Percentiles rank a stretch among this genome's conserved stretches.
These are phyloP conservation scores for Phytopythium chamaehyphon DNA, from an alignment of 352 stramenopile genomes.

Conservation along the genomic window DNA sequence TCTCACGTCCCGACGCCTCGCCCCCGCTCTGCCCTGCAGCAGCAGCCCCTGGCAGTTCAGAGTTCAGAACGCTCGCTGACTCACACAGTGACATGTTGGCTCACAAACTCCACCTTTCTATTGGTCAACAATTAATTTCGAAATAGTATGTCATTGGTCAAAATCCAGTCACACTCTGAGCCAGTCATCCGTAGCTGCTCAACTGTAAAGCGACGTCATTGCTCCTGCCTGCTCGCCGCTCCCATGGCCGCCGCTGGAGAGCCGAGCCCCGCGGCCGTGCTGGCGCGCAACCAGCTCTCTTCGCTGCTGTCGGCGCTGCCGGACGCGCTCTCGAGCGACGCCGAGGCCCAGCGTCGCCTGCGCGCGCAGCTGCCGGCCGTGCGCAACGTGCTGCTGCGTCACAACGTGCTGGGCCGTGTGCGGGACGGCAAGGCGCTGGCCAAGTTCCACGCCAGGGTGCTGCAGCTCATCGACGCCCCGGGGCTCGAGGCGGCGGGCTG, in stretches of 20 bases:
- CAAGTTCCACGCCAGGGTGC: conserved; percentile 67
- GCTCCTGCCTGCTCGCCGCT: not conserved
- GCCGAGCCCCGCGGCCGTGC: conserved; percentile 17
- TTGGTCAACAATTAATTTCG: no score
- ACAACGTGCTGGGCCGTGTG: conserved; percentile 75
- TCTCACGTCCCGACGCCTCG: no score
- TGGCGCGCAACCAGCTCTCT: conserved; percentile 78
- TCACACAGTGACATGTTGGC: no score
- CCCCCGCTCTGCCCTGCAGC: no score
- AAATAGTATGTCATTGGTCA: no score
- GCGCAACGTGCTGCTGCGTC: conserved; percentile 35
- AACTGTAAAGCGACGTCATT: not conserved
- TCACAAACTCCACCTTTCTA: no score
- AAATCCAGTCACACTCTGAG: no score
- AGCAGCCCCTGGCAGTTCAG: no score
- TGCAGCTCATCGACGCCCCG: conserved; percentile 48
- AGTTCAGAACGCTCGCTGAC: no score
- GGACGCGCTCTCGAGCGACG: conserved; percentile 43
- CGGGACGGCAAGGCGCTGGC: conserved; percentile 67
- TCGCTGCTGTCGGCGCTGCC: conserved; percentile 72
- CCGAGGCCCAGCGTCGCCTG: conserved; percentile 33
- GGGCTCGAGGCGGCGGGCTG: conserved; percentile 44
- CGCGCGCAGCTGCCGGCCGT: conserved; percentile 50
- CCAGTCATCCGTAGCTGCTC: no score
- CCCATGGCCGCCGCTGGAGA: conserved; percentile 8